A percentile compares a stretch with the other conserved stretches of the same genome.
Evolutionary conservation across 1,284 basidiomycete genomes (phyloP).

Genomic region (Xerocomus nothofagi): DNA sequence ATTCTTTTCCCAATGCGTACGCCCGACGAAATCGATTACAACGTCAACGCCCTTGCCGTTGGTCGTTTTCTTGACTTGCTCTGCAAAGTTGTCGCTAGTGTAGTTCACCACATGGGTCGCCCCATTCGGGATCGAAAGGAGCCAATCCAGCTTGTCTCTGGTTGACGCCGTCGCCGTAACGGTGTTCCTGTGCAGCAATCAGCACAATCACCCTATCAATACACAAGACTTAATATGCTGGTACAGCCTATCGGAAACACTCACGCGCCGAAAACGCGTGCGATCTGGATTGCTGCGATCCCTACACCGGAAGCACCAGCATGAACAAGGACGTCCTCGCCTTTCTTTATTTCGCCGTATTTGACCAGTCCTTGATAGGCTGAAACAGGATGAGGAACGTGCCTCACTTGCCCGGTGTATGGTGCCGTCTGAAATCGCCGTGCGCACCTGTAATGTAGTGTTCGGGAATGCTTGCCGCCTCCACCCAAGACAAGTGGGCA

Average conservation of each 20-base stretch:
- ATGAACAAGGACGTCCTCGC: constrained; percentile 83
- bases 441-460: constrained; percentile 78
- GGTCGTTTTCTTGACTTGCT: constrained; percentile 65
- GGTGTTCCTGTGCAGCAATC: constrained; percentile 48
- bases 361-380: constrained; percentile 83
- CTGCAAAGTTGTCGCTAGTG: constrained; percentile 78
- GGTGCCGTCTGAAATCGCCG: constrained; percentile 10
- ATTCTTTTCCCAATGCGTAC: constrained; percentile 83
- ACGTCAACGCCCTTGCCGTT: constrained; percentile 73
- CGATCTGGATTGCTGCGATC: constrained; percentile 87
- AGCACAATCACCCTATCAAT: constrained; percentile 7
- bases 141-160: constrained; percentile 80
- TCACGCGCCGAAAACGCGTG: constrained; percentile 72
- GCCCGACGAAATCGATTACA: constrained; percentile 87
- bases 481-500: constrained; percentile 70
- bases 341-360: constrained; percentile 67
- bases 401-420: constrained; percentile 2
- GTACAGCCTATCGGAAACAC: constrained; percentile 33
- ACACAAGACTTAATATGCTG: constrained; percentile 5
- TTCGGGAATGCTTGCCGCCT: constrained; percentile 87
- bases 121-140: constrained; percentile 62
- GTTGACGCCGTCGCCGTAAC: constrained; percentile 87
- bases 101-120: constrained; percentile 84
- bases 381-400: constrained; percentile 28
- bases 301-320: constrained; percentile 92